These are phyloP conservation scores for Taiozyma sp. DNA, from an alignment of 1,139 yeast genomes.

Conservation along the genomic window DNA sequence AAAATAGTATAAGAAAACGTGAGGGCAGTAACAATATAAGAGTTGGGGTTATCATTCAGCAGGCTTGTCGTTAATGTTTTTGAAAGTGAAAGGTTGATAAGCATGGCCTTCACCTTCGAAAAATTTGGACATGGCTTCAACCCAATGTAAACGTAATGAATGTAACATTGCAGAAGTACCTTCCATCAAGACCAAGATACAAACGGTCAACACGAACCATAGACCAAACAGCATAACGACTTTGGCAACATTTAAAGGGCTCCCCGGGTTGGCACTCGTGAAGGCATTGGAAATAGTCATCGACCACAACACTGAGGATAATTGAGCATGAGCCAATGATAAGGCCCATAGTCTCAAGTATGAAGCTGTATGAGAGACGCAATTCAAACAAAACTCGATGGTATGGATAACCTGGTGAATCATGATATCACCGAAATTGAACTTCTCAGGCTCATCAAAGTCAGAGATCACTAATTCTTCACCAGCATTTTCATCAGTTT, in stretches of 20 bases:
- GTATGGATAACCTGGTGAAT: conserved; percentile 98
- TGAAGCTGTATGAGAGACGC: conserved; percentile 98
- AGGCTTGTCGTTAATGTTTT: conserved; percentile 13
- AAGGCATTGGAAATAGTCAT: conserved; percentile 68
- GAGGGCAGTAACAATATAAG: neutral
- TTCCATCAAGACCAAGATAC: conserved; percentile 75
- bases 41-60: neutral
- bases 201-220: conserved; percentile 74
- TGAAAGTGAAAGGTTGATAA: conserved; percentile 63
- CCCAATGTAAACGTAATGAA: conserved; percentile 82
- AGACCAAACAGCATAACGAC: conserved; percentile 52
- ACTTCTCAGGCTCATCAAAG: conserved; percentile 31
- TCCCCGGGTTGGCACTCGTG: conserved; percentile 30
- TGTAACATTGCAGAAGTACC: conserved; percentile 88
- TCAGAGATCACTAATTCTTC: conserved; percentile 17
- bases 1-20: neutral
- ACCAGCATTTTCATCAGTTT: conserved; percentile 26
- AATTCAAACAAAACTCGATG: conserved; percentile 94
- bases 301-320: conserved; percentile 91
- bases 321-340: conserved; percentile 96
- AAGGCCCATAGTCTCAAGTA: conserved; percentile 96
- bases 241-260: conserved; percentile 26
- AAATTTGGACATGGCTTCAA: conserved; percentile 80
- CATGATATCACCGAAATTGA: conserved; percentile 80
- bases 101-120: conserved; percentile 78